Conservation (phyloP, 768 basidiomycete species). For the Calocybe indica region DNA sequence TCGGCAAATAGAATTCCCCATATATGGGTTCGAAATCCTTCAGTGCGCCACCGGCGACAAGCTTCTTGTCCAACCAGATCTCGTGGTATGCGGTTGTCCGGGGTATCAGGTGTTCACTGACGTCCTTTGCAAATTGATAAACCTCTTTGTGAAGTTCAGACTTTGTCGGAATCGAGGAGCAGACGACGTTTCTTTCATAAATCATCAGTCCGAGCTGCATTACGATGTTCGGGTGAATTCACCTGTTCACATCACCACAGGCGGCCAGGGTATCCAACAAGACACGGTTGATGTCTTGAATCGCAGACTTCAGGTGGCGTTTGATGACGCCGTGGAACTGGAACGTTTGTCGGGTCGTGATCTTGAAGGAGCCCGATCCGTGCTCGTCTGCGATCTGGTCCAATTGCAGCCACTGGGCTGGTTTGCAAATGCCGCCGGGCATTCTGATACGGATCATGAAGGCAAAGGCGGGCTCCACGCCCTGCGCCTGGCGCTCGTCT, state of each 20-base stretch:
- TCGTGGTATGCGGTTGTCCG: conserved; percentile 94
- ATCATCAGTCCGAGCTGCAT: not conserved
- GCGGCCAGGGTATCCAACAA: conserved; percentile 95
- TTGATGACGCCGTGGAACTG: conserved; percentile 99
- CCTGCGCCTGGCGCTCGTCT: conserved; percentile 89
- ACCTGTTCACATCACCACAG: conserved; percentile 97
- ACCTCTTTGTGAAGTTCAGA: conserved; percentile 84
- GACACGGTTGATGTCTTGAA: conserved; percentile 90
- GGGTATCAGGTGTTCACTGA: conserved; percentile 85
- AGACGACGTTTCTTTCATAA: conserved; percentile 74
- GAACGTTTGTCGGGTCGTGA: conserved; percentile 97
- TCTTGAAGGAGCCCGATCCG: conserved; percentile 91
- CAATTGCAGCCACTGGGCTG: conserved; percentile 92
- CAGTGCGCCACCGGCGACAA: conserved; percentile 89
- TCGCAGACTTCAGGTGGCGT: conserved; percentile 90
- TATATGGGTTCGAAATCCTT: conserved; percentile 97
- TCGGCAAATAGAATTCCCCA: conserved; percentile 93
- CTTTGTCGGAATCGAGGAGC: conserved; percentile 84
- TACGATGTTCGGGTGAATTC: conserved; percentile 10
- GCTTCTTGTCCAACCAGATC: conserved; percentile 98
- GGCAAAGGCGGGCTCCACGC: conserved; percentile 90
- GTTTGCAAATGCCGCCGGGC: conserved; percentile 91
- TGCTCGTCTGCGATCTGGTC: conserved; percentile 96
- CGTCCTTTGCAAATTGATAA: conserved; percentile 74
- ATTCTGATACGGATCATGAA: conserved; percentile 99